A percentile compares a stretch with the other conserved stretches of the same genome.
phyloP scores from a whole-genome alignment of 495 filamentous ascomycete species.

The Lepidopterella palustris region DNA sequence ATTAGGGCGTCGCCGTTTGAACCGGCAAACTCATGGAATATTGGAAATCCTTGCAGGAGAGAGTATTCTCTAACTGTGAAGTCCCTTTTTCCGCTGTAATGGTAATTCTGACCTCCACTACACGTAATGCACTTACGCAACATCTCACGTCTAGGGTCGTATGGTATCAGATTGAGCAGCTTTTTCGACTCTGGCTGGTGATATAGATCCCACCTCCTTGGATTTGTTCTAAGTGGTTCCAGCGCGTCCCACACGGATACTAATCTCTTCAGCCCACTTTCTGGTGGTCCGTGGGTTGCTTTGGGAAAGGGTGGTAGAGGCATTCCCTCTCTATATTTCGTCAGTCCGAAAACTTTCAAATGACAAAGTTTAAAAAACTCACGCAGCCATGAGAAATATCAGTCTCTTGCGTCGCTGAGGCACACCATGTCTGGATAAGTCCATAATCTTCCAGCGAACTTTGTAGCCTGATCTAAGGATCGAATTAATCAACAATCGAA shows the following conservation, averaged over 20 bases:
- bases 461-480: constrained; percentile 65
- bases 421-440: constrained; percentile 55
- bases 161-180: constrained; percentile 36
- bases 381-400: constrained; percentile 75
- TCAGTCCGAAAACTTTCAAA: constrained; percentile 12
- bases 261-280: constrained; percentile 16
- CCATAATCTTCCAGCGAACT: constrained; percentile 51
- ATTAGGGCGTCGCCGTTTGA: constrained; percentile 43
- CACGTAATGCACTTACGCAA: constrained; percentile 56
- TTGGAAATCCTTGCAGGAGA: constrained; percentile 67
- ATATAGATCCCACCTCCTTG: background rate
- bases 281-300: constrained; percentile 54
- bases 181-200: constrained; percentile 35
- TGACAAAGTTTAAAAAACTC: constrained; percentile 26
- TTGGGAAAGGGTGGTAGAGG: constrained; percentile 61
- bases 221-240: constrained; percentile 6
- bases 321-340: constrained; percentile 54
- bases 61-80: constrained; percentile 73
- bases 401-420: constrained; percentile 57
- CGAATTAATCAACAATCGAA: constrained; percentile 55
- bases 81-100: constrained; percentile 59
- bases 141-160: constrained; percentile 40
- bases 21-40: constrained; percentile 41
- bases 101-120: constrained; percentile 58
- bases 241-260: constrained; percentile 13